These are phyloP conservation scores for Emergomyces pasteurianus DNA, from an alignment of 2,329 filamentous ascomycete species.

Conservation along the genomic window DNA sequence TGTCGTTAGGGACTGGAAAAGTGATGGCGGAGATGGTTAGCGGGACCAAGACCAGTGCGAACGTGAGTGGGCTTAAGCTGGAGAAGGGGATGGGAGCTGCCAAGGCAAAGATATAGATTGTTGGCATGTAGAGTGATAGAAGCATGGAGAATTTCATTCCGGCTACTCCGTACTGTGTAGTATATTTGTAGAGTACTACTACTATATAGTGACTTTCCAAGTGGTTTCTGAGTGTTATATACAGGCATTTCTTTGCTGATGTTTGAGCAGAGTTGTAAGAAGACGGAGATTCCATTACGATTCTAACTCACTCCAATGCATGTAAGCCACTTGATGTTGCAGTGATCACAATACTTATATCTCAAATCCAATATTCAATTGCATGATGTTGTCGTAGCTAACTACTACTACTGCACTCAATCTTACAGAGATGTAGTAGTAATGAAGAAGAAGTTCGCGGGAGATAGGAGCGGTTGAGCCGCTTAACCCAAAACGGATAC, in stretches of 20 bases:
- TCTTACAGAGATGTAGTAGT: too few species aligned
- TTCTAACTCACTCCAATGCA: background rate
- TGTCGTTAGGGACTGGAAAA: conserved; percentile 55
- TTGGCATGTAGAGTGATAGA: background rate
- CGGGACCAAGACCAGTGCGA: conserved; percentile 45
- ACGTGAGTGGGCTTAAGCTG: conserved; percentile 43
- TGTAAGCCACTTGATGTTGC: too few species aligned
- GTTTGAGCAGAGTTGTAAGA: background rate
- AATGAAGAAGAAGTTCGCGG: too few species aligned
- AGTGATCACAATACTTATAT: too few species aligned
- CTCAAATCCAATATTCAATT: too few species aligned
- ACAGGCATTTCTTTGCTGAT: background rate
- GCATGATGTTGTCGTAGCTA: too few species aligned
- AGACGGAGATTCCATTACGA: background rate
- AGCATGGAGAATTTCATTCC: background rate
- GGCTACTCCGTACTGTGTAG: background rate
- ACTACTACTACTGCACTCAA: too few species aligned
- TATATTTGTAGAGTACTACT: too few species aligned
- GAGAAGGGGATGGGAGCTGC: background rate
- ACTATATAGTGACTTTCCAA: too few species aligned
- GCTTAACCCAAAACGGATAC: conserved; percentile 1
- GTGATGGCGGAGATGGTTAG: conserved; percentile 60
- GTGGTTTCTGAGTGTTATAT: background rate
- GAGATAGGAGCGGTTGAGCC: background rate
- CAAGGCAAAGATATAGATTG: background rate